phyloP scores from a whole-genome alignment of 306 rosid genomes.

The Sechiopsis laciniata region DNA sequence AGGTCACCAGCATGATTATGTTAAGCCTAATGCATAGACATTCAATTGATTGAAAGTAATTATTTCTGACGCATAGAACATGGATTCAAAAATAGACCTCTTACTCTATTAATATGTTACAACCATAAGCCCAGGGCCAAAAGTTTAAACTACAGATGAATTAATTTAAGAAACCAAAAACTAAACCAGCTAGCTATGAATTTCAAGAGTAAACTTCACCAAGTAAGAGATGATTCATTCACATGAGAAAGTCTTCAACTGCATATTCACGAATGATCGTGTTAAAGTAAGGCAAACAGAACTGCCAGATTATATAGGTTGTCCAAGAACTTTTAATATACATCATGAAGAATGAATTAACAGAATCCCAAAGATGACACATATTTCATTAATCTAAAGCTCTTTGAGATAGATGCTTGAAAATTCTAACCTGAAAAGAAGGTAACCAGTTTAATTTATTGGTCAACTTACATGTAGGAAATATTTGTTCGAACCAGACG shows the following conservation, averaged over 20 bases:
- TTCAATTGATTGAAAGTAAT: not conserved
- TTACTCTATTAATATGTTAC: not conserved
- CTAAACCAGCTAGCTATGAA: not conserved
- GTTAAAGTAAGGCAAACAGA: not conserved
- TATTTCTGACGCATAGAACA: not conserved
- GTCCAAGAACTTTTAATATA: not conserved
- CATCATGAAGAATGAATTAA: not conserved
- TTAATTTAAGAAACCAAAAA: not conserved
- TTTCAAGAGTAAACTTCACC: not conserved
- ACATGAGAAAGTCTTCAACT: not conserved
- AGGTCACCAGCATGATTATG: not conserved
- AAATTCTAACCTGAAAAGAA: conserved; percentile 9
- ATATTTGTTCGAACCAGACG: not conserved
- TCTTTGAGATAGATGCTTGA: conserved; percentile 3
- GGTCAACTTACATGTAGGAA: not conserved
- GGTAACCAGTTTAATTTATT: not conserved
- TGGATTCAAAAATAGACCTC: not conserved
- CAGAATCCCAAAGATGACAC: conserved; percentile 4
- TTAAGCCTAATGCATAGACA: not conserved
- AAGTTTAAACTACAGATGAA: conserved; percentile 4
- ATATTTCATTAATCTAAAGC: not conserved
- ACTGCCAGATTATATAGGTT: not conserved
- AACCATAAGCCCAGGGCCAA: not conserved
- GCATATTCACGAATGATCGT: not conserved
- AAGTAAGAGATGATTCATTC: conserved; percentile 1